These are phyloP conservation scores for Pseudogymnoascus sp. DNA, from an alignment of 2,329 filamentous ascomycete genomes.

Conservation along the genomic window DNA sequence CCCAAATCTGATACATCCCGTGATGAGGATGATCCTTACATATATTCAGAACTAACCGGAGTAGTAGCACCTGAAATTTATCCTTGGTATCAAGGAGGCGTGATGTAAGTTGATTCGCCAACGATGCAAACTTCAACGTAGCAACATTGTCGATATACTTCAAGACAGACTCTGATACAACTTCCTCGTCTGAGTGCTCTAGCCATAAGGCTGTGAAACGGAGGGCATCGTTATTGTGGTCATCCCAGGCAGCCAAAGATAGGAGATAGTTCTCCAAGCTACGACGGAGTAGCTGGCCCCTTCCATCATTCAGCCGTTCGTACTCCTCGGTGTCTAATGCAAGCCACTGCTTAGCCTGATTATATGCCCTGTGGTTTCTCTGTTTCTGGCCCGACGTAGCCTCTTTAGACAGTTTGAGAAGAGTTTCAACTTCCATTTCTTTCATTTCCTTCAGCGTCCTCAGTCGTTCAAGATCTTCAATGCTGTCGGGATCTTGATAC, in stretches of 20 bases:
- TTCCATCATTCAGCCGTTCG: constrained; percentile 63
- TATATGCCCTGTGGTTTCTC: constrained; percentile 50
- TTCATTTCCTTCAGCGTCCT: constrained; percentile 73
- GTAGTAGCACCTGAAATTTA: constrained; percentile 68
- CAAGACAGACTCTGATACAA: constrained; percentile 68
- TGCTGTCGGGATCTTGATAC: constrained; percentile 72
- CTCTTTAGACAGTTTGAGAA: constrained; percentile 48
- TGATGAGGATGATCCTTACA: constrained; percentile 93
- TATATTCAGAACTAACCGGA: constrained; percentile 67
- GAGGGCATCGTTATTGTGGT: constrained; percentile 80
- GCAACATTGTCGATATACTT: constrained; percentile 65
- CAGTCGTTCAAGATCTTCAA: constrained; percentile 77
- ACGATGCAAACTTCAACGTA: constrained; percentile 79
- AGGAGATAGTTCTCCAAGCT: constrained; percentile 90
- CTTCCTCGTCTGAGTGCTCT: constrained; percentile 66
- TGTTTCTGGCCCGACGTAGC: constrained; percentile 38
- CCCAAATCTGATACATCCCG: constrained; percentile 94
- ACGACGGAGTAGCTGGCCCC: constrained; percentile 75
- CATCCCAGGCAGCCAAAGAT: constrained; percentile 74
- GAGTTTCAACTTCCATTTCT: constrained; percentile 66
- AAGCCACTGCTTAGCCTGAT: constrained; percentile 77
- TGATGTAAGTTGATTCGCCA: constrained; percentile 97
- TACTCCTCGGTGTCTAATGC: constrained; percentile 85
- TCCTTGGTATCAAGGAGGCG: constrained; percentile 63
- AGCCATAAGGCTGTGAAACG: constrained; percentile 94